Evolutionary conservation across 805 yeast genomes (phyloP).

Genomic region (Kluyveromyces aestuarii): DNA sequence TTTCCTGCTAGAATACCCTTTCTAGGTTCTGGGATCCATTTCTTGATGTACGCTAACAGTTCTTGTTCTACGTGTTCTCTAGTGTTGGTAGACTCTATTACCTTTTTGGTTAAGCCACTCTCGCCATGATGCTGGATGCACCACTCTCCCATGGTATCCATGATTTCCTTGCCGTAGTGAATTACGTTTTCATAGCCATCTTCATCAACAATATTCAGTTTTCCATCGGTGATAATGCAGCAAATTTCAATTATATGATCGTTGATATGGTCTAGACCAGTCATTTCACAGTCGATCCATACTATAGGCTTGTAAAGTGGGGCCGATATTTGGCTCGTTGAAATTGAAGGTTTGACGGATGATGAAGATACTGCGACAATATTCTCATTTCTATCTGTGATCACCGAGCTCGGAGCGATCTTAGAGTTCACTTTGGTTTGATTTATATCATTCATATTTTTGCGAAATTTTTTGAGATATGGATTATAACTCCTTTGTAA

Average conservation of each 20-base stretch:
- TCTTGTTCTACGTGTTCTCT: conserved; percentile 55
- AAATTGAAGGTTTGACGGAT: too few relatives aligned
- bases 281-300: conserved; percentile 99
- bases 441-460: background rate
- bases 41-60: conserved; percentile 50
- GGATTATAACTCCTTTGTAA: background rate
- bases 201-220: conserved; percentile 59
- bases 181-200: conserved; percentile 76
- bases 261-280: conserved; percentile 74
- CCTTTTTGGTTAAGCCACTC: conserved; percentile 69
- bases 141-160: conserved; percentile 83
- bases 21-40: conserved; percentile 41
- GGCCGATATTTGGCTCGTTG: background rate
- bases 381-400: background rate
- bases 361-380: background rate
- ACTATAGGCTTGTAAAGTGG: conserved; percentile 42
- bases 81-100: conserved; percentile 46
- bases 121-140: conserved; percentile 73
- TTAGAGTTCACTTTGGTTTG: background rate
- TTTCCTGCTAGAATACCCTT: conserved; percentile 83
- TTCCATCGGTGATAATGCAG: conserved; percentile 80
- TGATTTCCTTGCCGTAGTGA: conserved; percentile 48
- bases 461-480: background rate
- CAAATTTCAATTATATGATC: conserved; percentile 89
- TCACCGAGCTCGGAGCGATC: background rate